Percentiles rank a stretch among this genome's conserved stretches.
phyloP scores from a whole-genome alignment of 768 basidiomycete species.

The Tulasnella sp. region DNA sequence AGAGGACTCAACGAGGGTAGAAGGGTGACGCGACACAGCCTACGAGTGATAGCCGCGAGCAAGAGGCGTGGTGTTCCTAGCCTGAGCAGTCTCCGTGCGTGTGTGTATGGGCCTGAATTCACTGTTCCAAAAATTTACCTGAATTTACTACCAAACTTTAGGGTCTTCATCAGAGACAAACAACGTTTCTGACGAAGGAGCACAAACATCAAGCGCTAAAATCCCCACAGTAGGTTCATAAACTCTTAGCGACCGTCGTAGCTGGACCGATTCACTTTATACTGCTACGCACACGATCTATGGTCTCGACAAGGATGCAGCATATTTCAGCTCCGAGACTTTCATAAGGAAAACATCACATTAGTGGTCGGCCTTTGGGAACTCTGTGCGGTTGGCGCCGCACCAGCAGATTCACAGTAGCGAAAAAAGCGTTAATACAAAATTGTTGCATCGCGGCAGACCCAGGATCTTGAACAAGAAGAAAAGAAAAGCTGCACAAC shows the following conservation, averaged over 20 bases:
- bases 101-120: background rate
- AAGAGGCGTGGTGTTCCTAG: slow-evolving; percentile 1
- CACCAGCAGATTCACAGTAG: no score
- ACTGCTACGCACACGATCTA: background rate
- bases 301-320: background rate
- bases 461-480: no score
- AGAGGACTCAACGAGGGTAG: background rate
- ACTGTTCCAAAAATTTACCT: background rate
- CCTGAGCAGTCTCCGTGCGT: background rate
- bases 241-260: background rate
- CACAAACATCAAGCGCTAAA: background rate
- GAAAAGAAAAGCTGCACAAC: no score
- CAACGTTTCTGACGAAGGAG: background rate
- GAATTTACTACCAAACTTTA: background rate
- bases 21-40: background rate
- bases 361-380: background rate
- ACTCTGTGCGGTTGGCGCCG: no score
- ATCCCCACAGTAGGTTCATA: background rate
- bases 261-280: background rate
- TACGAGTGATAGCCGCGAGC: background rate
- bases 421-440: no score
- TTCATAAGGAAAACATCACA: no score
- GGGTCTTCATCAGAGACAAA: background rate
- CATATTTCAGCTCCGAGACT: background rate
- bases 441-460: no score